Evolutionary conservation across 805 yeast genomes (phyloP).

Genomic region (Tetrapisispora taiwanensis): DNA sequence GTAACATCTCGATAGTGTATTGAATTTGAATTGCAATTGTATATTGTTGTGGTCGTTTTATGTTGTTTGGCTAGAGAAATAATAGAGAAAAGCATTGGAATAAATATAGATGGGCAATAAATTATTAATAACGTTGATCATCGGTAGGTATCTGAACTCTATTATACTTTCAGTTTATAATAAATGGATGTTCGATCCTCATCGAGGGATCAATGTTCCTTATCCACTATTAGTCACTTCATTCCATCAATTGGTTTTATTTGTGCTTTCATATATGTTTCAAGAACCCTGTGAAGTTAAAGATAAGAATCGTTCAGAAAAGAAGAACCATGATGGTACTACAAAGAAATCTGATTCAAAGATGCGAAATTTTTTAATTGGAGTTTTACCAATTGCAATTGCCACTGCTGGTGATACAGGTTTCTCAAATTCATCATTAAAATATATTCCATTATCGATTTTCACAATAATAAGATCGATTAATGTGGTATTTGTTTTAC

Average conservation of each 20-base stretch:
- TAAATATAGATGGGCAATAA: conserved; percentile 1
- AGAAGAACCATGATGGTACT: background rate
- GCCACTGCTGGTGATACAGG: conserved; percentile 94
- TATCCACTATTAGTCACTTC: conserved; percentile 82
- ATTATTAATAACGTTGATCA: background rate
- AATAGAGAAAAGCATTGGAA: too few species aligned
- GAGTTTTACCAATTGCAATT: conserved; percentile 69
- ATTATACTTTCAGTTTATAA: conserved; percentile 70
- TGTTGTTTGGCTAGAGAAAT: too few species aligned
- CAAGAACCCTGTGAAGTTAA: conserved; percentile 16
- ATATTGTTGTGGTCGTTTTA: too few species aligned
- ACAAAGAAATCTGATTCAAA: background rate
- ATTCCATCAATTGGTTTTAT: conserved; percentile 66
- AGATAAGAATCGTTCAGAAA: background rate
- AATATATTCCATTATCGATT: conserved; percentile 67
- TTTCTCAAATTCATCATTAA: conserved; percentile 73
- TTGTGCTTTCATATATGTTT: conserved; percentile 40
- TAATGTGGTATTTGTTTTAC: conserved; percentile 72
- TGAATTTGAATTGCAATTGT: too few species aligned
- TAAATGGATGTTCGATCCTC: conserved; percentile 89
- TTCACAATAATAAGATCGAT: conserved; percentile 92
- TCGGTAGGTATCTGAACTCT: conserved; percentile 65
- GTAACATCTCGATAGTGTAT: too few species aligned
- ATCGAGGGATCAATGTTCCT: conserved; percentile 56
- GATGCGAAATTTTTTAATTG: conserved; percentile 27